These are phyloP conservation scores for Massospora cicadina DNA, from an alignment of 371 early-diverging fungal genomes.

Conservation along the genomic window DNA sequence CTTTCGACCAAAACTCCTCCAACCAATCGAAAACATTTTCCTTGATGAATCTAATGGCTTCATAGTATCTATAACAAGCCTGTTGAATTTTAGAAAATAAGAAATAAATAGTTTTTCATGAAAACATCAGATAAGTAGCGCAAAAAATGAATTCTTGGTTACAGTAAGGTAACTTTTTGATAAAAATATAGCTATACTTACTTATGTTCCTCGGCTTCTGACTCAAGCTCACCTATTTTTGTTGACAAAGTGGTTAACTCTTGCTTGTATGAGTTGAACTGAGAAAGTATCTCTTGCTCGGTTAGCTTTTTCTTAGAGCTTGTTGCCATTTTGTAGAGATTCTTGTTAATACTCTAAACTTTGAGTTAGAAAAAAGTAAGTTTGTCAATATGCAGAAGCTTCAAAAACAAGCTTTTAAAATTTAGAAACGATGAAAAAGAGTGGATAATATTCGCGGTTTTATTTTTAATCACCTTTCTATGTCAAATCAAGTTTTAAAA, in stretches of 20 bases:
- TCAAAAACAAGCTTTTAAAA: too few relatives aligned
- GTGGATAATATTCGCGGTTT: too few relatives aligned
- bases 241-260: constrained; percentile 70
- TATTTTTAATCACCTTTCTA: too few relatives aligned
- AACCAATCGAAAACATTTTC: constrained; percentile 82
- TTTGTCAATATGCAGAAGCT: too few relatives aligned
- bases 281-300: constrained; percentile 41
- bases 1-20: constrained; percentile 88
- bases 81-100: constrained; percentile 17
- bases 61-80: constrained; percentile 85
- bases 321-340: too few relatives aligned
- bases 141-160: too few relatives aligned
- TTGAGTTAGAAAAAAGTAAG: too few relatives aligned
- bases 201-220: constrained; percentile 89
- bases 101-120: not conserved
- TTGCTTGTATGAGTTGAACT: constrained; percentile 66
- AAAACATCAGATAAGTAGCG: not conserved
- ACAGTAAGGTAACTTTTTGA: too few relatives aligned
- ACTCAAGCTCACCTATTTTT: constrained; percentile 87
- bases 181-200: too few relatives aligned
- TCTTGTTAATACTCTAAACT: too few relatives aligned
- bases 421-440: too few relatives aligned
- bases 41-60: constrained; percentile 58
- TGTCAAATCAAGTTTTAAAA: too few relatives aligned
- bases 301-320: constrained; percentile 5